Evolutionary conservation across 108 stramenopile species (phyloP).

Genomic region (Poteriospumella lacustris): DNA sequence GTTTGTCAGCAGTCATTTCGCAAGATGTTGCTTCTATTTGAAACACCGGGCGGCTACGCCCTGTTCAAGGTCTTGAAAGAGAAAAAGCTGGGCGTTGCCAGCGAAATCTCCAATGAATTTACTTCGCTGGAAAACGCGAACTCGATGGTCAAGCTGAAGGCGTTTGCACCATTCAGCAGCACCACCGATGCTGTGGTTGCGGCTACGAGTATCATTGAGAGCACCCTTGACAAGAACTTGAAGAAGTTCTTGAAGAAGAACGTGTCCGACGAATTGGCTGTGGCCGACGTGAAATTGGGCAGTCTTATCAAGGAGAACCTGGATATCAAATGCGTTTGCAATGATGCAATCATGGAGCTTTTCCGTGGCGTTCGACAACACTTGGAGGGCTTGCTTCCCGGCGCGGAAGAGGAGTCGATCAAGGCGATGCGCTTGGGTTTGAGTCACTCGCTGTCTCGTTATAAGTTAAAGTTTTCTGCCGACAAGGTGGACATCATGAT

Average conservation of each 20-base stretch:
- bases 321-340: constrained; percentile 82
- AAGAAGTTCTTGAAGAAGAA: constrained; percentile 87
- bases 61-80: constrained; percentile 76
- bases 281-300: constrained; percentile 83
- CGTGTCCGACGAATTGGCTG: constrained; percentile 69
- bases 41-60: constrained; percentile 97
- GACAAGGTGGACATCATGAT: constrained; percentile 99
- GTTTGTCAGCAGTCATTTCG: not conserved
- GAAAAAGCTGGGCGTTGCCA: not conserved
- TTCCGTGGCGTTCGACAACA: constrained; percentile 88
- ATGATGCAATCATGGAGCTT: constrained; percentile 81
- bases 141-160: constrained; percentile 64
- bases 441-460: constrained; percentile 86
- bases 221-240: constrained; percentile 81
- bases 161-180: constrained; percentile 90
- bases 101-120: not conserved
- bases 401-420: constrained; percentile 44
- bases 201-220: constrained; percentile 85
- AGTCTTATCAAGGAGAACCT: constrained; percentile 87
- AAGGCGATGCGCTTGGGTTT: constrained; percentile 86
- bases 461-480: constrained; percentile 99
- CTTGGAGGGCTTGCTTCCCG: constrained; percentile 73
- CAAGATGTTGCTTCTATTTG: constrained; percentile 92
- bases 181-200: constrained; percentile 94
- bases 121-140: not conserved